These are phyloP conservation scores for Truncatella angustata DNA, from an alignment of 2,329 filamentous ascomycete genomes.

Conservation along the genomic window DNA sequence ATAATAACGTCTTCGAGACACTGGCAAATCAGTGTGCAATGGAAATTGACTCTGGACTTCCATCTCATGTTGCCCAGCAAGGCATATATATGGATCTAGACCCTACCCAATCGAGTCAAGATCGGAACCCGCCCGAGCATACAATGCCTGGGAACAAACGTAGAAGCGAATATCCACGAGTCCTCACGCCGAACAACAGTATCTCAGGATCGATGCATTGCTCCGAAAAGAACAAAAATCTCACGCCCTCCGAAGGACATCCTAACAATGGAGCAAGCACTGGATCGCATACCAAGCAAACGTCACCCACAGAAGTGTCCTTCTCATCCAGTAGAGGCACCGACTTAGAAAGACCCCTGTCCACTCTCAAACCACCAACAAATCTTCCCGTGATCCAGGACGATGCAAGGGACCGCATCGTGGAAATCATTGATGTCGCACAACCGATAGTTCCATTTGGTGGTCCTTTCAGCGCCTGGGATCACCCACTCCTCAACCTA, in stretches of 20 bases:
- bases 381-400: conserved; percentile 36
- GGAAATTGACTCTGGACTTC: background rate
- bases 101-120: background rate
- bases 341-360: conserved; percentile 29
- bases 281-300: background rate
- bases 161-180: background rate
- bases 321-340: background rate
- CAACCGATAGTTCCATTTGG: conserved; percentile 48
- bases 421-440: conserved; percentile 50
- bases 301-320: background rate
- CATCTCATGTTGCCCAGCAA: background rate
- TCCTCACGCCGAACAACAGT: background rate
- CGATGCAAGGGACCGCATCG: conserved; percentile 35
- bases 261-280: no score
- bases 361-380: conserved; percentile 17
- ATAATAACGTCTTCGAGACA: background rate
- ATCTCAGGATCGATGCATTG: background rate
- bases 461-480: conserved; percentile 41
- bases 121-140: background rate
- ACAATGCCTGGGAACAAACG: no score
- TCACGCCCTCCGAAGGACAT: no score
- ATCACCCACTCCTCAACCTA: conserved; percentile 50
- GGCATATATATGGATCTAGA: background rate
- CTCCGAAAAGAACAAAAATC: background rate
- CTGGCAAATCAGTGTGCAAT: background rate